These are phyloP conservation scores for Termitomyces sp. DNA, from an alignment of 1,284 basidiomycete genomes.

Conservation along the genomic window DNA sequence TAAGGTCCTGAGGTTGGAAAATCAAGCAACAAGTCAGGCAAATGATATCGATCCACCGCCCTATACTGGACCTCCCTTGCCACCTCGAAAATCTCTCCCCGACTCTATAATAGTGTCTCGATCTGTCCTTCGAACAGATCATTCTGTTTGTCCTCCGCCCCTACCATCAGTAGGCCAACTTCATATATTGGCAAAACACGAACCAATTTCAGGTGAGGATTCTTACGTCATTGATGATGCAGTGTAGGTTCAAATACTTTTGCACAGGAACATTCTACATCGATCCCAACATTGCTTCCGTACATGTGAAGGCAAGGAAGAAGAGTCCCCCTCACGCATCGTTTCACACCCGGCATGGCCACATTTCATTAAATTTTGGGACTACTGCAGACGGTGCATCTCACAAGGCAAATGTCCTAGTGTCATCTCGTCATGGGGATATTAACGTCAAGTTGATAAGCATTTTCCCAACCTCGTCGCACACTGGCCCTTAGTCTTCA, in stretches of 20 bases:
- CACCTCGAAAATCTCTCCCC: background rate
- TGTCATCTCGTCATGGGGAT: slow-evolving; percentile 29
- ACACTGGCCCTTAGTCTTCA: slow-evolving; percentile 2
- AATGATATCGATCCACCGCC: slow-evolving; percentile 4
- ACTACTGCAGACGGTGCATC: slow-evolving; percentile 26
- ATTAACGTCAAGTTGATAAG: slow-evolving; percentile 35
- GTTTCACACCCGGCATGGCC: slow-evolving; percentile 33
- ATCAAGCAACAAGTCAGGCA: background rate
- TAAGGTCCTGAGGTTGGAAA: slow-evolving; percentile 1
- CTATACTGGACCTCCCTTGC: background rate
- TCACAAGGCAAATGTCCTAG: slow-evolving; percentile 28
- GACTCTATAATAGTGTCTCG: background rate
- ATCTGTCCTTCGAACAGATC: background rate
- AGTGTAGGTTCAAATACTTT: background rate
- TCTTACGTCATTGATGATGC: background rate
- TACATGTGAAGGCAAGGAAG: slow-evolving; percentile 19
- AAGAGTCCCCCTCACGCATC: slow-evolving; percentile 31
- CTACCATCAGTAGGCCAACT: slow-evolving; percentile 23
- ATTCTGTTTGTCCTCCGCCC: background rate
- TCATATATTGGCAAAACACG: slow-evolving; percentile 24
- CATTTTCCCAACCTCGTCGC: background rate
- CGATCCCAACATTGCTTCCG: slow-evolving; percentile 26
- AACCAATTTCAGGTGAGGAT: slow-evolving; percentile 25
- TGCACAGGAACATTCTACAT: slow-evolving; percentile 30
- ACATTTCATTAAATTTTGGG: slow-evolving; percentile 30